Evolutionary conservation across 2,329 filamentous ascomycete genomes (phyloP), one percentile per base, ranked within the genome.

Genomic region (Sclerotinia borealis): DNA sequence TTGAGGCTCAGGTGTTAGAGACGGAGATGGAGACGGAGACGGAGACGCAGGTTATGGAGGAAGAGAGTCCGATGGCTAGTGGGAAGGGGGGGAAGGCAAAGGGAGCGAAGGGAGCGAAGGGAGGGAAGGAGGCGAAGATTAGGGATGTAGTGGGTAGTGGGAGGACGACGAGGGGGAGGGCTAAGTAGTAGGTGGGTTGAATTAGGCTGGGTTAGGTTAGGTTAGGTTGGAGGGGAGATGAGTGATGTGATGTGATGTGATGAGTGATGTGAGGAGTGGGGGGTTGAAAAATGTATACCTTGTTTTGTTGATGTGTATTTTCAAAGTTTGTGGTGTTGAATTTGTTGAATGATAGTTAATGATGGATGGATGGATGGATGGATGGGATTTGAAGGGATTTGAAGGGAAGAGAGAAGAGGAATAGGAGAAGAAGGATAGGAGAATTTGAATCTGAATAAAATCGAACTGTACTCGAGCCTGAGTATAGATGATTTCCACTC

Each of bases 1-100:
- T 22, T 2, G 59, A 45, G 9, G 27, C 7, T 2, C 10, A 50
- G 48, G 48, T 10, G 6, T 15, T 29, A 31, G 48, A 27, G 4
- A n/a, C 11, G 48, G 50, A 47, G 45, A 59, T 51, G 37, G 62
- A 62, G 48, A 34, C 41, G 34, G 47, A 36, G 55, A n/a, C 39
- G 51, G 52, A 45, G 36, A 5, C 47, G 4, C 22, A 19, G 22
- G 55, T 36, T 25, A 15, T 27, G 56, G 43, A 27, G 17, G 59
- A 9, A 17, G 48, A 43, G 7, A 22, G 17, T 5, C 11, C 13
- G 19, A n/a, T 19, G 17, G 50, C 25, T 10, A 48, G 51, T 19
- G 36, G 6, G 7, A 59, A 55, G n/a, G 48, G 27, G 2, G 36
- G 37, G 4, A 58, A 49, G 11, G 51, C 25, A 9, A 56, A 48